Evolutionary conservation across 2,329 filamentous ascomycete genomes (phyloP).

Genomic region (Lachnellula occidentalis): DNA sequence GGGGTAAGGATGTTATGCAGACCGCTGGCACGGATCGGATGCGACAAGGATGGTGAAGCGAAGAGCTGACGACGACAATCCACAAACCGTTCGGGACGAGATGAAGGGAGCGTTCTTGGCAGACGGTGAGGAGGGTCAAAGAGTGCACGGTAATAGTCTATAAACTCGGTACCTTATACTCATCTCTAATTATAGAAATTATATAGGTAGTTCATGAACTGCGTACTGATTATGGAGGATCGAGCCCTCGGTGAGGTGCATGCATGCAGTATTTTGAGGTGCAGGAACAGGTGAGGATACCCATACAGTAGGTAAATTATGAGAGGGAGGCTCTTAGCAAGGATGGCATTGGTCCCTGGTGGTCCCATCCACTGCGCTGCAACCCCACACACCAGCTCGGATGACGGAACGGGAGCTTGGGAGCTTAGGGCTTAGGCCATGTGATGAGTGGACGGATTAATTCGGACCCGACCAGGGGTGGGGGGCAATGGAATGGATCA

Average conservation of each 20-base stretch:
- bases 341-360: not conserved
- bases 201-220: too few species aligned
- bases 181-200: too few species aligned
- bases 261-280: too few species aligned
- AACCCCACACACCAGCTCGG: not conserved
- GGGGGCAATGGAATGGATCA: too few species aligned
- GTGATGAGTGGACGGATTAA: too few species aligned
- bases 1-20: not conserved
- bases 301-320: too few species aligned
- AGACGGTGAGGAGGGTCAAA: not conserved
- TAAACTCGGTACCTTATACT: not conserved
- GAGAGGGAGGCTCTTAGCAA: not conserved
- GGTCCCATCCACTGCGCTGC: not conserved
- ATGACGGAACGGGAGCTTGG: not conserved
- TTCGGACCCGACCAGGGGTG: too few species aligned
- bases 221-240: too few species aligned
- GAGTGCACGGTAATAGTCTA: not conserved
- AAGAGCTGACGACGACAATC: constrained; percentile 7
- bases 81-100: not conserved
- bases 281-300: not conserved
- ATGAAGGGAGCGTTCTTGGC: not conserved
- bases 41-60: not conserved
- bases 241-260: too few species aligned
- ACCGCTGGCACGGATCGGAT: not conserved
- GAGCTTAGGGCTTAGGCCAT: not conserved